Evolutionary conservation across 768 basidiomycete genomes (phyloP), one percentile per base, ranked within the genome.

Genomic region (Pluteus cervinus): DNA sequence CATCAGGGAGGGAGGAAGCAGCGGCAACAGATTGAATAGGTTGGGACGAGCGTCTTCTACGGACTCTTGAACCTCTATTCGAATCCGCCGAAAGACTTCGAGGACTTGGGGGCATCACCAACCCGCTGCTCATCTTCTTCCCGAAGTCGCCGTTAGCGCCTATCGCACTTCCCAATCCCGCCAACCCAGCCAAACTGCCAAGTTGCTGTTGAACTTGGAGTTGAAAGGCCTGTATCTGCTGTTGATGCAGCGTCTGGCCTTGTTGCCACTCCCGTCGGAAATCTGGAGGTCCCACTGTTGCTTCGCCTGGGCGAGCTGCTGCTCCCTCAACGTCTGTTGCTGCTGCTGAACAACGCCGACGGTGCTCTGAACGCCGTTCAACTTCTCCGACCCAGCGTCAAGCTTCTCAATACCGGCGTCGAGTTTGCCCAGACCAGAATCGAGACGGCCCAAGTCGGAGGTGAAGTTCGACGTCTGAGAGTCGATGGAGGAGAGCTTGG

Each of bases 61-160:
- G 58, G 25, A 71, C 56, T 29, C 75, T 58, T n/a, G 70, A 54
- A 34, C 69, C 61, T 37, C 45, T 57, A 45, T 59, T 61, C 10
- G 80, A 79, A 52, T 85, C 83, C 7, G 78, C 72, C 3, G 76
- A 77, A 15, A 81, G 65, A 45, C 80, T 83, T 11, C 84, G 66
- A 8, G 86, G 86, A 55, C 81, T 85, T 0, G 84, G 84, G 1
- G 85, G 85, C 0, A 83, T 84, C 7, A 81, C 84, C 20, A 86
- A 59, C 1, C 81, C 82, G 7, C 71, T 65, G 15, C 51, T 43
- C 43, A 37, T 37, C 5, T 45, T 56, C 25, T 60, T 56, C 23
- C 54, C 58, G 23, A 57, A 31, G 34, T 68, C 66, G 12, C 69
- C 66, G 44, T 70, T 68, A 7, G 46, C 9, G 15, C 39, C 31